Conservation (phyloP, 352 stramenopile species). For the Pythium guiyangense region DNA sequence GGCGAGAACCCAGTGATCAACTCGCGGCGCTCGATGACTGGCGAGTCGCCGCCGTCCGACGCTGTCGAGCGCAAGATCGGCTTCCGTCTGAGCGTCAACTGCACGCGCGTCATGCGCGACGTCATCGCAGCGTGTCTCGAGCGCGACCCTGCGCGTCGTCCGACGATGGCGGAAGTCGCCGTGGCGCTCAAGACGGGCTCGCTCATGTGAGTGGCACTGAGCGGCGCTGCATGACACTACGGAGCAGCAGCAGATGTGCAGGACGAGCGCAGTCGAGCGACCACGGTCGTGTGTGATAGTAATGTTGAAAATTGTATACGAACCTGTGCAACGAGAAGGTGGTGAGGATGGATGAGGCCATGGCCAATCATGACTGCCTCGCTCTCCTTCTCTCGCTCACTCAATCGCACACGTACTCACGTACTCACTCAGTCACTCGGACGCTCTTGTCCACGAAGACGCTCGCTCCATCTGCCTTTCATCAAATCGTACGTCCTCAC, state of each 20-base stretch:
- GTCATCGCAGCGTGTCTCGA: conserved; percentile 60
- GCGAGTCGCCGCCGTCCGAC: conserved; percentile 22
- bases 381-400: too few species aligned
- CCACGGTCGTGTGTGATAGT: too few species aligned
- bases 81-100: conserved; percentile 49
- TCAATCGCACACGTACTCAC: too few species aligned
- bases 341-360: too few species aligned
- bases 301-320: too few species aligned
- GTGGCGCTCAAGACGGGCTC: conserved; percentile 55
- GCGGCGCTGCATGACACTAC: neutral
- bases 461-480: too few species aligned
- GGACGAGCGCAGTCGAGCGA: too few species aligned
- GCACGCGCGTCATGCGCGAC: conserved; percentile 61
- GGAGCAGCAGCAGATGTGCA: neutral
- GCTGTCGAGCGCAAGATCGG: conserved; percentile 42
- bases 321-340: too few species aligned
- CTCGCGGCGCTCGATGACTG: conserved; percentile 34
- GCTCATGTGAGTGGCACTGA: conserved; percentile 31
- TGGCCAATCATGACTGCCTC: too few species aligned
- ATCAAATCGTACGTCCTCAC: too few species aligned
- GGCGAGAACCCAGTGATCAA: conserved; percentile 67
- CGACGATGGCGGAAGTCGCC: conserved; percentile 58
- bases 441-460: too few species aligned
- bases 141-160: conserved; percentile 38
- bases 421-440: too few species aligned